Evolutionary conservation across 768 basidiomycete genomes (phyloP).

Genomic region (Mycena filopes): DNA sequence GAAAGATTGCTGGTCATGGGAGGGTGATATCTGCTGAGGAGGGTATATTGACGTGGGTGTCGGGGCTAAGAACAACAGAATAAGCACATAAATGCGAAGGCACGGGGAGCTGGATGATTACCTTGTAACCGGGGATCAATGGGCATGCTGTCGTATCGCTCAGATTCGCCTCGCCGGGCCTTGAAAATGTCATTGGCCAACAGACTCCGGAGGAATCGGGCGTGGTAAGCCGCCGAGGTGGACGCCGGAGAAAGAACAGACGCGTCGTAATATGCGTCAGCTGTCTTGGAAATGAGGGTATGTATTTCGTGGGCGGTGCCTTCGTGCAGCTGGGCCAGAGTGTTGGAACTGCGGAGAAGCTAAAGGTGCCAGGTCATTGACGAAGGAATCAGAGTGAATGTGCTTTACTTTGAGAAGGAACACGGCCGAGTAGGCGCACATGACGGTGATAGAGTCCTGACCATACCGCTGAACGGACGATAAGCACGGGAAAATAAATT

Average conservation of each 20-base stretch:
- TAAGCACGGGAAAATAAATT: constrained; percentile 14
- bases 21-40: constrained; percentile 40
- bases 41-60: constrained; percentile 26
- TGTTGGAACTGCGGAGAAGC: constrained; percentile 76
- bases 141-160: constrained; percentile 52
- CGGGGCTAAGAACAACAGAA: constrained; percentile 14
- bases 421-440: constrained; percentile 89
- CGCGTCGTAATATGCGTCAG: constrained; percentile 82
- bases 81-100: constrained; percentile 16
- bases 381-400: constrained; percentile 6
- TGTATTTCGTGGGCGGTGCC: constrained; percentile 74
- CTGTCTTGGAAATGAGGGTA: constrained; percentile 70
- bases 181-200: constrained; percentile 72
- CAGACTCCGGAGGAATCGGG: constrained; percentile 80
- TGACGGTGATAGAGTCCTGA: constrained; percentile 85
- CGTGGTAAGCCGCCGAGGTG: constrained; percentile 78
- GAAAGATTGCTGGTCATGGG: constrained; percentile 48
- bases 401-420: constrained; percentile 80
- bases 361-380: constrained; percentile 16
- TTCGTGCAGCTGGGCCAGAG: constrained; percentile 66
- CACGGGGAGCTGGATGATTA: constrained; percentile 42
- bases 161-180: constrained; percentile 55
- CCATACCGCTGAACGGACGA: constrained; percentile 70
- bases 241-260: constrained; percentile 69
- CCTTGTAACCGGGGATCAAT: constrained; percentile 69